Percentiles rank a stretch among this genome's conserved stretches.
Conservation (phyloP, 2,329 filamentous ascomycete species). For the Trichoderma sp. region DNA sequence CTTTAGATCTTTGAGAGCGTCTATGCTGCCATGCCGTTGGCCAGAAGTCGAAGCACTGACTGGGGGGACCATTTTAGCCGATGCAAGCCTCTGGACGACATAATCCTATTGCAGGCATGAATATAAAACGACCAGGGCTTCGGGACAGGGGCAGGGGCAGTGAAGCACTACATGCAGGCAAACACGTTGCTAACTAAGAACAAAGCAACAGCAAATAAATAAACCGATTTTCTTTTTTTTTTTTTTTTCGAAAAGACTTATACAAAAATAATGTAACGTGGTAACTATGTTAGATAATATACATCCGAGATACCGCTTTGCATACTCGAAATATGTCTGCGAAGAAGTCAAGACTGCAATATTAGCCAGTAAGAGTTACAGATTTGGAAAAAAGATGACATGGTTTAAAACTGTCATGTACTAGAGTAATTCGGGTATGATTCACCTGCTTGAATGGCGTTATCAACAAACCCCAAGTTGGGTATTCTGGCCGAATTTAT, state of each 20-base stretch:
- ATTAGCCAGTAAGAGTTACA: background rate
- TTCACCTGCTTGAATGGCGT: background rate
- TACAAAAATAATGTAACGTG: background rate
- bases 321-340: background rate
- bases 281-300: background rate
- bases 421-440: background rate
- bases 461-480: background rate
- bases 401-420: background rate
- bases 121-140: background rate
- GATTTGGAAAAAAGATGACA: background rate
- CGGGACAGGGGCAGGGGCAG: background rate
- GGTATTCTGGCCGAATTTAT: background rate
- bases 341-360: background rate
- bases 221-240: background rate
- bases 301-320: background rate
- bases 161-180: background rate
- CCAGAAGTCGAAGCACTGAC: background rate
- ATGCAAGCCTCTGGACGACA: background rate
- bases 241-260: background rate
- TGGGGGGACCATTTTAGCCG: background rate
- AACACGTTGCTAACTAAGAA: background rate
- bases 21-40: background rate
- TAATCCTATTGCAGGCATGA: background rate
- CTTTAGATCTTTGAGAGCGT: background rate
- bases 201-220: background rate